phyloP scores from a whole-genome alignment of 495 filamentous ascomycete genomes.

The Polyplosphaeria fusca region DNA sequence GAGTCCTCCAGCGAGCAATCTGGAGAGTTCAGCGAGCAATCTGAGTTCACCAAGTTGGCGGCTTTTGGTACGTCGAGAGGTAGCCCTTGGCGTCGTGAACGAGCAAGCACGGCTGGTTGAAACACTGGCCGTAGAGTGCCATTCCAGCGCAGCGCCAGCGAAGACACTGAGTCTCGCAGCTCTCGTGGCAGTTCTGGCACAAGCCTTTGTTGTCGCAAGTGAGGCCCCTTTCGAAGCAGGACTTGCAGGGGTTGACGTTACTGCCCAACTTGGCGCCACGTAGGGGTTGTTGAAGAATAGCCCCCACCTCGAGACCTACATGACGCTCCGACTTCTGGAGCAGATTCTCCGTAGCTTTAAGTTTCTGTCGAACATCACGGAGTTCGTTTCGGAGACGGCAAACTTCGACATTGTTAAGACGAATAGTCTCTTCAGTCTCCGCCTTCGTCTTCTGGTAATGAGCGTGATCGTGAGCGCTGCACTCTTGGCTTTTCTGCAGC shows the following conservation, averaged over 20 bases:
- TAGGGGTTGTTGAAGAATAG: slow-evolving; percentile 3
- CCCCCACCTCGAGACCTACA: slow-evolving; percentile 14
- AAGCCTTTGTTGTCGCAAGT: slow-evolving; percentile 2
- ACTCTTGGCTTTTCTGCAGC: background rate
- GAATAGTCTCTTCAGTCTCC: background rate
- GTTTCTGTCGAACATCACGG: background rate
- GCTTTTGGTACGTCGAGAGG: slow-evolving; percentile 5
- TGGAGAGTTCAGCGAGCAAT: background rate
- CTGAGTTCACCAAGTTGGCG: slow-evolving; percentile 18
- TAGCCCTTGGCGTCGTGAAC: slow-evolving; percentile 16
- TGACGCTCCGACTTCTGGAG: background rate
- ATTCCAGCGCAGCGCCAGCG: slow-evolving; percentile 11
- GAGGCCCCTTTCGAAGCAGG: slow-evolving; percentile 21
- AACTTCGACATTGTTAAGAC: slow-evolving; percentile 2
- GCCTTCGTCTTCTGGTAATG: slow-evolving; percentile 7
- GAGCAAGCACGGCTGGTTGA: slow-evolving; percentile 8
- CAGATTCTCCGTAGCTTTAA: background rate
- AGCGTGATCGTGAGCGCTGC: background rate
- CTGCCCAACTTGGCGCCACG: slow-evolving; percentile 1
- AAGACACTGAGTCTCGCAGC: slow-evolving; percentile 1
- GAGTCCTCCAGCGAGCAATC: too few relatives aligned
- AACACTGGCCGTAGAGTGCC: slow-evolving; percentile 5
- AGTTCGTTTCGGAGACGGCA: slow-evolving; percentile 1
- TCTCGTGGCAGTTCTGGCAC: slow-evolving; percentile 15
- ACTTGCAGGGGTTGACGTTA: slow-evolving; percentile 9